Evolutionary conservation across 441 rosid genomes (phyloP).

Genomic region (Adansonia grandidieri): DNA sequence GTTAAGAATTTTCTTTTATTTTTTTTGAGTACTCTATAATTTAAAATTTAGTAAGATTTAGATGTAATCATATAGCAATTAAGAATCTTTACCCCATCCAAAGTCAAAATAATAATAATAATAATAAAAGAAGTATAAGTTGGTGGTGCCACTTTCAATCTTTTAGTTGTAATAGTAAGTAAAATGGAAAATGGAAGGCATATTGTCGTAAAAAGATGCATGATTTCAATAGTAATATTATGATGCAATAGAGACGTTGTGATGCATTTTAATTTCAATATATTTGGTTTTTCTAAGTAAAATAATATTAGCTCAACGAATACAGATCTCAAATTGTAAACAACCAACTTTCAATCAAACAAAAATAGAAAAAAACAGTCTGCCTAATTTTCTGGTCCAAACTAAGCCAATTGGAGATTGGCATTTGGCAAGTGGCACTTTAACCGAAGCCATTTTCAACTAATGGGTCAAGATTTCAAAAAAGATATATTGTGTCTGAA

Average conservation of each 20-base stretch:
- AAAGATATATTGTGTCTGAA: neutral
- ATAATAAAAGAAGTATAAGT: no score
- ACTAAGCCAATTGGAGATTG: neutral
- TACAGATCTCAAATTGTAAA: neutral
- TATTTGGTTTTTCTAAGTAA: no score
- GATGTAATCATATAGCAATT: neutral
- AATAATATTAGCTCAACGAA: neutral
- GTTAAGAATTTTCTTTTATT: neutral
- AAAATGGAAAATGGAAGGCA: neutral
- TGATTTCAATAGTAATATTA: no score
- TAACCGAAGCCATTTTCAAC: neutral
- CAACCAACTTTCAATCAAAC: neutral
- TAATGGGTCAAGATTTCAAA: neutral
- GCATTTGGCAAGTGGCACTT: neutral
- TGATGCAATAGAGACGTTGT: neutral
- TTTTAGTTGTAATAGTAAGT: neutral
- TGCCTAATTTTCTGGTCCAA: constrained; percentile 1
- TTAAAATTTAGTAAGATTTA: no score
- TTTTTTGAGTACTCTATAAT: neutral
- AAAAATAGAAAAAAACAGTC: neutral
- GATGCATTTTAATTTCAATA: no score
- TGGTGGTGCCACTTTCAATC: no score
- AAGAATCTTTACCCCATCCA: neutral
- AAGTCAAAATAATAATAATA: neutral
- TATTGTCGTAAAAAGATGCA: neutral